Conservation (phyloP, 1,284 basidiomycete species). For the Pseudozyma pruni region DNA sequence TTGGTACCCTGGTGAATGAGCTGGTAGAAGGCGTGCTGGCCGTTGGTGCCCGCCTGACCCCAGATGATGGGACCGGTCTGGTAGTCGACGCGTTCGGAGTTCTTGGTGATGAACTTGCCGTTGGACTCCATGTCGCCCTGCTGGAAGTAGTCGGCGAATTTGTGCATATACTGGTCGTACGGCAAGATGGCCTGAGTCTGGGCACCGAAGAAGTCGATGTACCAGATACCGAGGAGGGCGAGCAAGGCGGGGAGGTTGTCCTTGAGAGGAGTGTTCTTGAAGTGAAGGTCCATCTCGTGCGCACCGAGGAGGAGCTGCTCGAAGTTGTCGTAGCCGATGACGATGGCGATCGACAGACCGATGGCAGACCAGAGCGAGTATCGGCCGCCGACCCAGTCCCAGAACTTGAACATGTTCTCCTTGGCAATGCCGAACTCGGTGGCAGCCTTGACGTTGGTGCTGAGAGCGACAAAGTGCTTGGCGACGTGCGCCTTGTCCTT, state of each 20-base stretch:
- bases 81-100: conserved; percentile 89
- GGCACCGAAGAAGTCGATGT: conserved; percentile 96
- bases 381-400: conserved; percentile 99
- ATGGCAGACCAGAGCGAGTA: conserved; percentile 99
- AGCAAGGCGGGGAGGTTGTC: conserved; percentile 91
- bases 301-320: conserved; percentile 88
- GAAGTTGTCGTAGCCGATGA: conserved; percentile 94
- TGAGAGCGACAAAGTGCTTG: conserved; percentile 98
- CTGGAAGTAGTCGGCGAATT: conserved; percentile 99
- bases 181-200: conserved; percentile 95
- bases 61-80: conserved; percentile 99
- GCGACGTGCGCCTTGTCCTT: conserved; percentile 84
- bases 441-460: conserved; percentile 93
- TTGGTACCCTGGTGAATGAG: conserved; percentile 81
- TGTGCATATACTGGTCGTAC: conserved; percentile 98
- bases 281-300: conserved; percentile 97
- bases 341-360: conserved; percentile 90
- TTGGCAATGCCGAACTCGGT: conserved; percentile 92
- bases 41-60: conserved; percentile 97
- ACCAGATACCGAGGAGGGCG: conserved; percentile 94
- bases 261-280: conserved; percentile 86
- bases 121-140: conserved; percentile 99
- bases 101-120: conserved; percentile 95
- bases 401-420: conserved; percentile 99
- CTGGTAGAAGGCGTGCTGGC: conserved; percentile 99